phyloP scores from a whole-genome alignment of 2,329 filamentous ascomycete genomes.

The Microsporum audouinii region DNA sequence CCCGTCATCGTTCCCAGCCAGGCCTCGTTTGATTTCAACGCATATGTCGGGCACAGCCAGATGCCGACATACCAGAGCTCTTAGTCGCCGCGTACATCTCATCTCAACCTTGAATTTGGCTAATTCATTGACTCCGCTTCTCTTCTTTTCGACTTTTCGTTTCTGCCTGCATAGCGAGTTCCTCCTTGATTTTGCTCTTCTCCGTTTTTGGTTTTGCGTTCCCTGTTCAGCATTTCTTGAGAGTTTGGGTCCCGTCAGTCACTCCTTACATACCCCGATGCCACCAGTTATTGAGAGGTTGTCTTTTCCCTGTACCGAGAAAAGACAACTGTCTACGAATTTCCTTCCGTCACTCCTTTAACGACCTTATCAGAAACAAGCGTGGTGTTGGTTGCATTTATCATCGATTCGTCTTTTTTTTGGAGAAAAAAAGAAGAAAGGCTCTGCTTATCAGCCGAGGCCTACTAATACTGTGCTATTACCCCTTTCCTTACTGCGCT shows the following conservation, averaged over 20 bases:
- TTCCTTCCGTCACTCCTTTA: slow-evolving; percentile 26
- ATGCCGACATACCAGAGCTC: slow-evolving; percentile 17
- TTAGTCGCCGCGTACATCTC: neutral
- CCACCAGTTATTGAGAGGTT: slow-evolving; percentile 5
- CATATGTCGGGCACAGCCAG: slow-evolving; percentile 21
- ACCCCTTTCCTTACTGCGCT: slow-evolving; percentile 9
- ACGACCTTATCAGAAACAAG: slow-evolving; percentile 17
- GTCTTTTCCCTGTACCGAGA: neutral
- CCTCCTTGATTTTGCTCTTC: neutral
- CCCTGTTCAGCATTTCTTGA: slow-evolving; percentile 8
- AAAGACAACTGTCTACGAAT: slow-evolving; percentile 16
- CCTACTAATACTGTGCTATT: neutral
- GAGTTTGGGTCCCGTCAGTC: slow-evolving; percentile 16
- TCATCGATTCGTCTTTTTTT: slow-evolving; percentile 5
- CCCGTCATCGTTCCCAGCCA: slow-evolving; percentile 15
- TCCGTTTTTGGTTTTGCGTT: neutral
- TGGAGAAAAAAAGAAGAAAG: neutral
- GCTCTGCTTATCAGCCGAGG: neutral
- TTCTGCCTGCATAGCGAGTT: slow-evolving; percentile 4
- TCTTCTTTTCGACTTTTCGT: neutral
- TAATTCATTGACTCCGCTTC: neutral
- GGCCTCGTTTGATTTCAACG: slow-evolving; percentile 30
- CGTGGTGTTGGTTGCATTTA: slow-evolving; percentile 14
- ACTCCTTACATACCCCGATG: slow-evolving; percentile 16
- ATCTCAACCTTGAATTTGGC: neutral